phyloP scores from a whole-genome alignment of 2,329 filamentous ascomycete species.

The Leptographium wingfieldii region DNA sequence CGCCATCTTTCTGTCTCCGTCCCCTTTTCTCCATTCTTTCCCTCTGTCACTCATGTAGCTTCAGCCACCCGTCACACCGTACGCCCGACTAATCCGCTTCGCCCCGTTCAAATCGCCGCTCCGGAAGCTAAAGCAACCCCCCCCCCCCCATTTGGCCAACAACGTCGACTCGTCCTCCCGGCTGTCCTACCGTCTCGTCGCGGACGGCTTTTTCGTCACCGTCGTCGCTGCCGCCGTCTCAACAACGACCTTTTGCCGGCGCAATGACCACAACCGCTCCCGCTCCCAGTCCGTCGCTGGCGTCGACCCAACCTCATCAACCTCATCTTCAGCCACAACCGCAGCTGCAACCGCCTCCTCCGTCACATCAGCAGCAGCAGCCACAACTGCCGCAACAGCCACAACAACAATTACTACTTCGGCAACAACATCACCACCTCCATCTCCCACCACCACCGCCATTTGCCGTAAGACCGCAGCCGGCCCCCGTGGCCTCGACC shows the following conservation, averaged over 20 bases:
- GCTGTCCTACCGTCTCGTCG: neutral
- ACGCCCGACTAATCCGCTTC: neutral
- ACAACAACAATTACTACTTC: neutral
- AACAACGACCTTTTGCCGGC: neutral
- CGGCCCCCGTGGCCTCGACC: neutral
- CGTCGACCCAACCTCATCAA: neutral
- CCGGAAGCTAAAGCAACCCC: neutral
- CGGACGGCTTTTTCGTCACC: neutral
- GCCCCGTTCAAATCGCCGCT: neutral
- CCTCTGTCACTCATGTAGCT: neutral
- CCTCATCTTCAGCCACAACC: constrained; percentile 5
- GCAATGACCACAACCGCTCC: constrained; percentile 3
- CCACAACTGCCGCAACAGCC: neutral
- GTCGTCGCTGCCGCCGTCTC: neutral
- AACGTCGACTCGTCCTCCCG: neutral
- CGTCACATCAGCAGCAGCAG: constrained; percentile 8
- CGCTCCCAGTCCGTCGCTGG: neutral
- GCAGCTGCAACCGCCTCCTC: neutral
- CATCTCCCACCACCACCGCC: neutral
- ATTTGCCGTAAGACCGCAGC: neutral
- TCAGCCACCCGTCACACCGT: neutral
- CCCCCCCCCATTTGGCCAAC: neutral
- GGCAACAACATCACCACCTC: neutral
- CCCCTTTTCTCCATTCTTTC: neutral
- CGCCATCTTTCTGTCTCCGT: neutral